Evolutionary conservation across 78 protist genomes (phyloP), one percentile per base, ranked within the genome.

Genomic region (Guillardia theta): DNA sequence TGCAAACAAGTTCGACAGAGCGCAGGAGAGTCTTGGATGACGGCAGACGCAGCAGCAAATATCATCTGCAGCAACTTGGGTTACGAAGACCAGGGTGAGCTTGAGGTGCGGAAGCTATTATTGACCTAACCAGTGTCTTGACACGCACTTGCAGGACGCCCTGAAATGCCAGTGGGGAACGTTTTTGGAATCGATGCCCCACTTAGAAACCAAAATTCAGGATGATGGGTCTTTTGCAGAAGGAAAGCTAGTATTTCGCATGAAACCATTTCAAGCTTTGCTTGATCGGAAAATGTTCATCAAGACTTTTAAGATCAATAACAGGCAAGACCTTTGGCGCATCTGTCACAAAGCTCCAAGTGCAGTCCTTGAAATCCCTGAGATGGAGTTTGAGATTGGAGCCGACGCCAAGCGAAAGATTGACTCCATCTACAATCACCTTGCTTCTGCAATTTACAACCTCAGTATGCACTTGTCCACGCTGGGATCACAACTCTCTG

Each of bases 371-470:
- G 83, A 70, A 43, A 15, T 70, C 83, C 83, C 83, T 3, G 83
- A 70, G 46, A 70, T 70, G 0, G 83, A 70, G 41, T 70, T 70
- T 24, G 83, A 70, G 41, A 70, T 70, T 2, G 83, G 83, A 24
- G 83, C 83, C 8, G 83, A 70, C 22, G 83, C 83, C 5, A 70
- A 70, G 6, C 83, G 83, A 24, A 70, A 70, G 83, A 70, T 70
- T 6, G 83, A 70, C 83, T 70, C 83, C 45, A 33, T 70, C 45
- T 70, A 70, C 83, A 70, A 70, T 43, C 83, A 70, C 83, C n/a
- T 70, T 70, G 83, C 41, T 10, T 24, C 45, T 33, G 83, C 83
- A 9, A 43, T 70, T 22, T 70, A 70, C 83, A 70, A 70, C 83
- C 22, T 70, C 36, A 33, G 45, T 43, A 70, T 70, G 83, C 83